A percentile compares a stretch with the other conserved stretches of the same genome.
These are phyloP conservation scores for Dactylellina leptospora DNA, from an alignment of 2,329 filamentous ascomycete species.

Conservation along the genomic window DNA sequence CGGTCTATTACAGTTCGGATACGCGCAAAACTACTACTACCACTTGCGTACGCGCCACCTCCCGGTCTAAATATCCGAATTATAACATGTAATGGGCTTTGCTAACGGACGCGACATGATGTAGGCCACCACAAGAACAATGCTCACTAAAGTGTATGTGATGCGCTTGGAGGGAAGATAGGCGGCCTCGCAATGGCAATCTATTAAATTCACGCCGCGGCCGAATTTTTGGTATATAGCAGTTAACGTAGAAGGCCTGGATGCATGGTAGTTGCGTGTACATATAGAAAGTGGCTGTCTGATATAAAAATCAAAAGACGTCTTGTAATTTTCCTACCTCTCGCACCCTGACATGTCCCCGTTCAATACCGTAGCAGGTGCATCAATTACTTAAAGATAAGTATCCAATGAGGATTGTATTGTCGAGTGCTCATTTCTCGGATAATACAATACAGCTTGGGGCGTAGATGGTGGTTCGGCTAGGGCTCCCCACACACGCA, in stretches of 20 bases:
- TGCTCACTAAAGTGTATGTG: conserved; percentile 75
- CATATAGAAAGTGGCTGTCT: conserved; percentile 23
- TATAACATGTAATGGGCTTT: conserved; percentile 18
- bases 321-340: background rate
- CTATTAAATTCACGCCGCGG: too few relatives aligned
- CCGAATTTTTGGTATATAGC: too few relatives aligned
- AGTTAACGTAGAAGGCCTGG: background rate
- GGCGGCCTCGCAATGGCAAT: too few relatives aligned
- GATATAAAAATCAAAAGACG: conserved; percentile 13
- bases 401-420: too few relatives aligned
- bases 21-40: conserved; percentile 99
- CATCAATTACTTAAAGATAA: too few relatives aligned
- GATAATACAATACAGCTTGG: too few relatives aligned
- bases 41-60: conserved; percentile 78
- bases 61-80: background rate
- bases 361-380: too few relatives aligned
- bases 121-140: conserved; percentile 99
- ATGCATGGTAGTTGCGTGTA: conserved; percentile 10
- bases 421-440: too few relatives aligned
- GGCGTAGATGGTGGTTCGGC: too few relatives aligned
- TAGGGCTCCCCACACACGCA: conserved; percentile 18
- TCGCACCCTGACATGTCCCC: too few relatives aligned
- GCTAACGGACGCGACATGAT: conserved; percentile 6
- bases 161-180: background rate
- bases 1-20: conserved; percentile 70